These are phyloP conservation scores for Fomitopsis betulina DNA, from an alignment of 1,284 basidiomycete species.

Conservation along the genomic window DNA sequence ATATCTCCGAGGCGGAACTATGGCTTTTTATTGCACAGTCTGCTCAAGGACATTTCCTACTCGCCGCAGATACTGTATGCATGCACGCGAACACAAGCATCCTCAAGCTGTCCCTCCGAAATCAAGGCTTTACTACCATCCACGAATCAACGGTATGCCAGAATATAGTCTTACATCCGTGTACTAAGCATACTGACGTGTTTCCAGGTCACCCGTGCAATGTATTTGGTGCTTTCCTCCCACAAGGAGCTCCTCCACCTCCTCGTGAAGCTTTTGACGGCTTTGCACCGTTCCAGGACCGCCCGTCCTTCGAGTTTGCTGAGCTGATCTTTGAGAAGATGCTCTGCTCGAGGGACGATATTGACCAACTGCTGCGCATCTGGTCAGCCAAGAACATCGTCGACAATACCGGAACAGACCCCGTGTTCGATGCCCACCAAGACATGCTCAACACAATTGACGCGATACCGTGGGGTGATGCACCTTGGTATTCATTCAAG, in stretches of 20 bases:
- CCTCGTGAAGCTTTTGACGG: neutral
- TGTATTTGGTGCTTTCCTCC: neutral
- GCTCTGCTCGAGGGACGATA: slow-evolving; percentile 4
- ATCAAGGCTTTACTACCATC: no score
- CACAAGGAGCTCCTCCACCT: neutral
- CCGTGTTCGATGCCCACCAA: slow-evolving; percentile 6
- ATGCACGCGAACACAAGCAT: no score
- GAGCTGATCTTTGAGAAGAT: slow-evolving; percentile 10
- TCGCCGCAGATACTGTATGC: no score
- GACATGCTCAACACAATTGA: slow-evolving; percentile 10
- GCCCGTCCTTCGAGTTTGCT: slow-evolving; percentile 11
- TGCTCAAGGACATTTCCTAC: no score
- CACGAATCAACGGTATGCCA: no score
- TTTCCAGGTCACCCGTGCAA: no score
- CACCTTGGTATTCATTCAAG: neutral
- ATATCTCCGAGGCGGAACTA: no score
- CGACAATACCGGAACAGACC: neutral
- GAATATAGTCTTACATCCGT: no score
- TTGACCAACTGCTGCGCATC: slow-evolving; percentile 9
- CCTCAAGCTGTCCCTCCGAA: no score
- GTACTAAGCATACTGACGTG: no score
- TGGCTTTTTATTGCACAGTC: no score
- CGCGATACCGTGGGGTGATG: neutral
- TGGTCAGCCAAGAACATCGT: neutral
- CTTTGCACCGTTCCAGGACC: neutral